These are phyloP conservation scores for Liquidambar formosana DNA, from an alignment of 164 flowering plant species.

Conservation along the genomic window DNA sequence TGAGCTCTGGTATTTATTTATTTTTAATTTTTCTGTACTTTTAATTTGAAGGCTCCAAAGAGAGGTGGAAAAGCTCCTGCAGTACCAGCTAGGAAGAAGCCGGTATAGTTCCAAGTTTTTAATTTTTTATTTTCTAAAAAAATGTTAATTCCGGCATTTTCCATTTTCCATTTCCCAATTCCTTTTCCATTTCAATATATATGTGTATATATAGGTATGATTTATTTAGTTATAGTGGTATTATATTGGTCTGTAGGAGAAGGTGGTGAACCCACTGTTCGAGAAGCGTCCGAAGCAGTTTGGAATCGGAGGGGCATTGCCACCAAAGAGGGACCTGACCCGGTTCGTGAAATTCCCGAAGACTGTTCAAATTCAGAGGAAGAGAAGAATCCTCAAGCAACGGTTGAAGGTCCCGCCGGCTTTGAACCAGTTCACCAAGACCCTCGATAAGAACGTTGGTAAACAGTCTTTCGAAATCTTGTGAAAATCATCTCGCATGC, in stretches of 20 bases:
- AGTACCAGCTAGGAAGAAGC: conserved; percentile 25
- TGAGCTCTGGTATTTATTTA: too few species aligned
- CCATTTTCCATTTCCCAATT: too few species aligned
- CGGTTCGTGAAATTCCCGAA: conserved; percentile 45
- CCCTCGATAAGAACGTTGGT: conserved; percentile 49
- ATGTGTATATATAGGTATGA: not conserved
- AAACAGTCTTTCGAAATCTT: too few species aligned
- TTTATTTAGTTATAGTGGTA: not conserved
- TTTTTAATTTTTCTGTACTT: too few species aligned
- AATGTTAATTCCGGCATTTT: too few species aligned
- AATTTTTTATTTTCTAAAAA: too few species aligned
- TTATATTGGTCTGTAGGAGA: conserved; percentile 26
- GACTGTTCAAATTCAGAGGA: conserved; percentile 40
- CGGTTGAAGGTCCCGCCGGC: conserved; percentile 54
- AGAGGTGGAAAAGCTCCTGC: conserved; percentile 19
- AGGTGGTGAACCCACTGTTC: conserved; percentile 39
- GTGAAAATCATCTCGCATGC: too few species aligned
- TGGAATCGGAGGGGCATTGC: conserved; percentile 47
- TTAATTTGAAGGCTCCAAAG: conserved; percentile 26
- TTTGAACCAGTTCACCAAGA: conserved; percentile 47
- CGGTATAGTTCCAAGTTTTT: too few species aligned
- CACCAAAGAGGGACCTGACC: conserved; percentile 41
- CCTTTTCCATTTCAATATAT: not conserved
- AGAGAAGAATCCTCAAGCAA: conserved; percentile 45
- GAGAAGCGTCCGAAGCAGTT: conserved; percentile 50